phyloP scores from a whole-genome alignment of 331 rosid genomes.

The Malus hybrid region DNA sequence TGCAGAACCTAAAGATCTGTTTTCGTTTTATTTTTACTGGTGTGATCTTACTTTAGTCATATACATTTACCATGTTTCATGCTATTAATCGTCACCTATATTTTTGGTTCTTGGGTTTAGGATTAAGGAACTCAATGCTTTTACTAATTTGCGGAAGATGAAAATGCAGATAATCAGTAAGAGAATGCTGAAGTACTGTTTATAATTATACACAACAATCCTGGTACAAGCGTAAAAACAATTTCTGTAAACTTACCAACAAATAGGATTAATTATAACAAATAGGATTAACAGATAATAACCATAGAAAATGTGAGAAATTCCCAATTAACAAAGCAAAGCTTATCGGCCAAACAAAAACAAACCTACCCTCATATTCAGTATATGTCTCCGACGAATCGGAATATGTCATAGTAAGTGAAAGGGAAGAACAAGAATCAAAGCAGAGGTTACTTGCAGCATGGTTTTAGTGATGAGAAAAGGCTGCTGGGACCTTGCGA shows the following conservation, averaged over 20 bases:
- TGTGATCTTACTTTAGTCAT: neutral
- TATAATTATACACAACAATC: neutral
- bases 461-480: constrained; percentile 1
- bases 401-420: neutral
- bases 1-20: neutral
- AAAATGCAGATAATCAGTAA: neutral
- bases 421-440: neutral
- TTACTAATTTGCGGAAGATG: neutral
- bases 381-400: neutral
- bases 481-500: neutral
- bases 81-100: neutral
- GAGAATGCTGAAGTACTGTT: neutral
- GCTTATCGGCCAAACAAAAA: neutral
- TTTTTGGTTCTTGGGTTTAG: neutral
- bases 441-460: constrained; percentile 10
- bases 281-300: neutral
- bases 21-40: neutral
- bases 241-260: neutral
- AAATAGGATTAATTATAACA: neutral
- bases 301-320: neutral
- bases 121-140: neutral
- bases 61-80: neutral
- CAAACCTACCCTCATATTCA: neutral
- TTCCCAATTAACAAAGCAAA: neutral
- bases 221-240: neutral